Conservation (phyloP, 768 basidiomycete species). For the Kwoniella sp. region DNA sequence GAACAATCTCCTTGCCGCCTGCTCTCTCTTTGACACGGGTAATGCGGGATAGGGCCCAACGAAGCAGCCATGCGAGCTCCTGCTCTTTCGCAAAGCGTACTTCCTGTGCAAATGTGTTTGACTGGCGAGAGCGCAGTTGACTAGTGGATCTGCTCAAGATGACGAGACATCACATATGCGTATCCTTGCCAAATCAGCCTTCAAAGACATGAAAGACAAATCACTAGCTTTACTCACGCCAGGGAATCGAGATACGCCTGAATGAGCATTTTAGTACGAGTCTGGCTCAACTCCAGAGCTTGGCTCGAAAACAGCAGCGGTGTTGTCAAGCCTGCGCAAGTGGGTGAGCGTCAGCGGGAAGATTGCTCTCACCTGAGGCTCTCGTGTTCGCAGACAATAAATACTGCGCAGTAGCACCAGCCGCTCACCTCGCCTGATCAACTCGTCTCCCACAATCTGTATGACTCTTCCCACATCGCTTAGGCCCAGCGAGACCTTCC, state of each 20-base stretch:
- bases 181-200: too few species aligned
- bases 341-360: too few species aligned
- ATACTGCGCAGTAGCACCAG: background rate
- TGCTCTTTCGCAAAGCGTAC: slow-evolving; percentile 80
- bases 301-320: slow-evolving; percentile 88
- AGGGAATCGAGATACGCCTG: slow-evolving; percentile 67
- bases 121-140: background rate
- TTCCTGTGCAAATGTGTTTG: slow-evolving; percentile 59
- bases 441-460: slow-evolving; percentile 37
- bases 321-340: slow-evolving; percentile 70
- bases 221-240: slow-evolving; percentile 28
- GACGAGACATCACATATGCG: background rate
- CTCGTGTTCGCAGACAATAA: too few species aligned
- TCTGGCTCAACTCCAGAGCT: slow-evolving; percentile 78
- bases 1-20: slow-evolving; percentile 17
- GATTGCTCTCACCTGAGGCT: too few species aligned
- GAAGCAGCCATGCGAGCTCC: slow-evolving; percentile 85
- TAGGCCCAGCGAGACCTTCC: slow-evolving; percentile 35
- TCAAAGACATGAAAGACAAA: too few species aligned
- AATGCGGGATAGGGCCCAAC: slow-evolving; percentile 86
- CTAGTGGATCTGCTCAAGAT: slow-evolving; percentile 11
- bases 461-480: slow-evolving; percentile 42
- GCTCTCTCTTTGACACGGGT: slow-evolving; percentile 63
- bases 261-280: slow-evolving; percentile 75
- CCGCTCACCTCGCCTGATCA: slow-evolving; percentile 42